Evolutionary conservation across 176 grass and related monocot genomes (phyloP).

Genomic region (Oryza meyeriana): DNA sequence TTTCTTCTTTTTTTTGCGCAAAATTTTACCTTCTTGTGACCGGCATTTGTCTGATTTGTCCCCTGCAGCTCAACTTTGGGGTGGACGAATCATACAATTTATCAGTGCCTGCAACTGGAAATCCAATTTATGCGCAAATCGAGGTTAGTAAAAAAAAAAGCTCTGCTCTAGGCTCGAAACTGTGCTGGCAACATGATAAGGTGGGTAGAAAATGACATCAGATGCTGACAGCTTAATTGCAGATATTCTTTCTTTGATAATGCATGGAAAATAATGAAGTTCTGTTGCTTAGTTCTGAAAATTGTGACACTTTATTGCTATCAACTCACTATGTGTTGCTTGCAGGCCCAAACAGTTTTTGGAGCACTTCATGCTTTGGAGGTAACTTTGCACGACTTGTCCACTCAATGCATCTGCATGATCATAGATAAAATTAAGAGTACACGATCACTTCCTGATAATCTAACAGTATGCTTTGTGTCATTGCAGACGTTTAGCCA

Average conservation of each 20-base stretch:
- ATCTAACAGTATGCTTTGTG: background rate
- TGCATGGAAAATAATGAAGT: background rate
- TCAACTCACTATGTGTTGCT: conserved; percentile 35
- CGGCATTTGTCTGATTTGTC: background rate
- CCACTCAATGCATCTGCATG: background rate
- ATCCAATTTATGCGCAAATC: conserved; percentile 57
- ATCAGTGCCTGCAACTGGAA: conserved; percentile 53
- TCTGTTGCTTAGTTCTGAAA: background rate
- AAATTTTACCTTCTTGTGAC: background rate
- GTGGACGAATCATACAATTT: conserved; percentile 79
- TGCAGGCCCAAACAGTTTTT: conserved; percentile 87
- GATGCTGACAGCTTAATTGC: background rate
- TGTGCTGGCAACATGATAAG: background rate
- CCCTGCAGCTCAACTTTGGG: conserved; percentile 71
- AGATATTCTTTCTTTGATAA: background rate
- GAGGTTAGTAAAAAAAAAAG: conserved; percentile 46
- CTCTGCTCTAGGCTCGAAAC: background rate
- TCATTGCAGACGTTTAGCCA: conserved; percentile 90
- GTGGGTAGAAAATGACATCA: background rate
- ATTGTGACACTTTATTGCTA: background rate
- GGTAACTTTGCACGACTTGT: conserved; percentile 48
- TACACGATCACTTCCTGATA: background rate
- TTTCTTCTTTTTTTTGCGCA: too few species aligned
- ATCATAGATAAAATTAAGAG: background rate
- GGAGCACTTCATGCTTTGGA: conserved; percentile 86